phyloP scores from a whole-genome alignment of 1,284 basidiomycete species.

The Tilletia caries region DNA sequence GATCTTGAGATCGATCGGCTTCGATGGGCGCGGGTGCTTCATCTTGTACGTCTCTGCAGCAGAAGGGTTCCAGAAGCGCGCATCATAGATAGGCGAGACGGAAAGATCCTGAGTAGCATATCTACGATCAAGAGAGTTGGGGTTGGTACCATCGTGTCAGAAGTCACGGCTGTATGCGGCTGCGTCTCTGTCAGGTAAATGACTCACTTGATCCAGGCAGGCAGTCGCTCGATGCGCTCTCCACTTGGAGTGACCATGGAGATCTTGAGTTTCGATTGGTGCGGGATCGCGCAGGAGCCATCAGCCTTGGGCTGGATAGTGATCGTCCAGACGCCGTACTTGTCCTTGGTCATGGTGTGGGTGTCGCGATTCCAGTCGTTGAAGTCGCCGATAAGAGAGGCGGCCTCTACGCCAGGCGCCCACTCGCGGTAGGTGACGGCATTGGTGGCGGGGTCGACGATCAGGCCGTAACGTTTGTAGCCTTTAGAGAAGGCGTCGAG shows the following conservation, averaged over 20 bases:
- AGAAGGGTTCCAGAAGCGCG: constrained; percentile 97
- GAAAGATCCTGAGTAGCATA: constrained; percentile 90
- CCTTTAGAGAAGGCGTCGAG: constrained; percentile 84
- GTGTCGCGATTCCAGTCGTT: constrained; percentile 80
- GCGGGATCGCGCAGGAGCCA: constrained; percentile 72
- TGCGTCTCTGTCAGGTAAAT: background rate
- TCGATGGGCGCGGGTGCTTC: constrained; percentile 71
- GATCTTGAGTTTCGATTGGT: constrained; percentile 85
- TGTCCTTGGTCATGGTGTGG: constrained; percentile 77
- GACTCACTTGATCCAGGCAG: constrained; percentile 74
- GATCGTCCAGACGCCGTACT: constrained; percentile 92
- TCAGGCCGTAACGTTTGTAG: constrained; percentile 70
- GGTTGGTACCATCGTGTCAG: too few relatives aligned
- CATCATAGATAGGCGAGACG: constrained; percentile 88
- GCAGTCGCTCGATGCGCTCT: constrained; percentile 81
- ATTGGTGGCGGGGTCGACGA: constrained; percentile 64
- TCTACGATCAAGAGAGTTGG: constrained; percentile 25
- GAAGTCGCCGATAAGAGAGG: constrained; percentile 88
- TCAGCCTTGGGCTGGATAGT: constrained; percentile 65
- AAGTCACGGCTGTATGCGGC: background rate
- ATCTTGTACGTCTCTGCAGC: constrained; percentile 69
- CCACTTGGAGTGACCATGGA: constrained; percentile 66
- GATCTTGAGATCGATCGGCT: constrained; percentile 71
- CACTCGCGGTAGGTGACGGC: constrained; percentile 85
- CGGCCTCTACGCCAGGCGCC: constrained; percentile 84